Evolutionary conservation across 148 eudicot species (phyloP), one percentile per base, ranked within the genome.

Genomic region (Spergularia bocconei): DNA sequence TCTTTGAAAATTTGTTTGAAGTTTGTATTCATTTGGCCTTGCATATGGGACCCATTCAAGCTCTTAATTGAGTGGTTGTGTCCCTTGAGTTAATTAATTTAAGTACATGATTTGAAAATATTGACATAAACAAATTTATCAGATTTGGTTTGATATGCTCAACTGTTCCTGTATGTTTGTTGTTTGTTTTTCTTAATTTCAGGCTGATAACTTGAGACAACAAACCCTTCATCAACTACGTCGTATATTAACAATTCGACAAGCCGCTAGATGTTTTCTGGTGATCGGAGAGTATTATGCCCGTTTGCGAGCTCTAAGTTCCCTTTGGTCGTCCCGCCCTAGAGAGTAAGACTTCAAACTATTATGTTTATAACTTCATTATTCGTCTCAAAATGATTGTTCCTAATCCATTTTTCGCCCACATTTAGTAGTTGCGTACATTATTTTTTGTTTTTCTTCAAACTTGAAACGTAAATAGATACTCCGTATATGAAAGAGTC

Each of bases 121-220:
- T 54, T 54, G 14, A 69, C 23, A 33, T 10, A 69, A 21, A 33
- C 19, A 21, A 39, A 56, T 71, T 57, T 58, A 67, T 70, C 12
- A 65, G 69, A 80, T 76, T 66, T 76, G 77, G 66, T 65, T 17
- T 57, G 79, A 71, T 80, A 66, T 65, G 20, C 62, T 51, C 29
- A 57, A 57, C 63, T 60, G 56, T 74, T 7, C 9, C 48, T 44
- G 48, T 44, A 8, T 74, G 61, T 68, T 67, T 79, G 67, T 63
- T 75, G 5, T 33, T 61, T 62, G 0, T 44, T 70, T 13, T 64
- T 58, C 13, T 70, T 39, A 65, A 63, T 72, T 82, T 73, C 80
- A 96, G 99, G 99, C 97, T 83, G 99, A 96, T 86, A 91, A 92
- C 69, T 80, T 96, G 69, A 89, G 99, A 78, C 98, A 91, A 54